phyloP scores from a whole-genome alignment of 805 yeast genomes.

The Wickerhamomyces ciferrii region DNA sequence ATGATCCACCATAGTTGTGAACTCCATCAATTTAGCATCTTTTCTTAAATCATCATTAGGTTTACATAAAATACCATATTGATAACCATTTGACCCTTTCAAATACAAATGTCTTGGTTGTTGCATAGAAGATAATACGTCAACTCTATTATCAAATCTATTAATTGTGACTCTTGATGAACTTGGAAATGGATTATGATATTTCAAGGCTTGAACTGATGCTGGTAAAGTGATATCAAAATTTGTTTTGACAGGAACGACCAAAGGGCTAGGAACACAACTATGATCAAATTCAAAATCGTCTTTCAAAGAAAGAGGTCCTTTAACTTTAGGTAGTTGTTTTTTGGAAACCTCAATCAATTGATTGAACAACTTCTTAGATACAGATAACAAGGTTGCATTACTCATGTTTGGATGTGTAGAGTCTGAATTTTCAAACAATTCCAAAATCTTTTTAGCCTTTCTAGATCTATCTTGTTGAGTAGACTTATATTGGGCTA shows the following conservation, averaged over 20 bases:
- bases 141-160: conserved; percentile 61
- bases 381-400: conserved; percentile 10
- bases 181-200: conserved; percentile 39
- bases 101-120: conserved; percentile 76
- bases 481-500: conserved; percentile 63
- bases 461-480: conserved; percentile 37
- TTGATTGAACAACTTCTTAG: conserved; percentile 22
- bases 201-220: conserved; percentile 33
- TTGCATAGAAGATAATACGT: conserved; percentile 76
- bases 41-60: conserved; percentile 88
- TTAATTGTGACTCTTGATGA: conserved; percentile 47
- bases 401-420: conserved; percentile 12
- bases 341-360: conserved; percentile 22
- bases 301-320: conserved; percentile 22
- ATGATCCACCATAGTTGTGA: conserved; percentile 81
- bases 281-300: conserved; percentile 38
- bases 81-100: conserved; percentile 72
- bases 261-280: conserved; percentile 45
- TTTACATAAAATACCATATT: conserved; percentile 75
- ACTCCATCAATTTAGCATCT: conserved; percentile 89
- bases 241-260: conserved; percentile 69
- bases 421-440: conserved; percentile 20
- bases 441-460: conserved; percentile 39
- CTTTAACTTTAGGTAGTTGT: conserved; percentile 9
- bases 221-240: conserved; percentile 63